phyloP scores from a whole-genome alignment of 805 yeast genomes.

The Maudiozyma turicensis region DNA sequence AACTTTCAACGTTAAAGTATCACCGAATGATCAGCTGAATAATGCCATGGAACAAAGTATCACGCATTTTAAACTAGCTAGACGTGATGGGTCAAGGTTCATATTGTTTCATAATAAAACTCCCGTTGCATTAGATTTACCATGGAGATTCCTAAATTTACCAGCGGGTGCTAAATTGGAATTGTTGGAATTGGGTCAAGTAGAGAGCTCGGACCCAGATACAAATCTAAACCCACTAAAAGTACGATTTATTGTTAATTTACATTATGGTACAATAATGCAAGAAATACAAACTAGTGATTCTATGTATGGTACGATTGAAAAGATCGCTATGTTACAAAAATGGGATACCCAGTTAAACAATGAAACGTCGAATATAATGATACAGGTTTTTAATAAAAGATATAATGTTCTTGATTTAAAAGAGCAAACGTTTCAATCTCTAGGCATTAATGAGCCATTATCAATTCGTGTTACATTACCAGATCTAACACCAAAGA shows the following conservation, averaged over 20 bases:
- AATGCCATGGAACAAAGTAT: slow-evolving; percentile 32
- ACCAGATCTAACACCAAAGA: neutral
- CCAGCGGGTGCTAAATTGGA: slow-evolving; percentile 38
- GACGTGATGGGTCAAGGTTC: slow-evolving; percentile 13
- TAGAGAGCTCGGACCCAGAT: neutral
- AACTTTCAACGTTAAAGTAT: slow-evolving; percentile 27
- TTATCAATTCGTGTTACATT: slow-evolving; percentile 5
- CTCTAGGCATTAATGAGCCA: slow-evolving; percentile 14
- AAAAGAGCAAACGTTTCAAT: slow-evolving; percentile 7
- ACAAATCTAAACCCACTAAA: slow-evolving; percentile 12
- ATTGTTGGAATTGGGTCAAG: slow-evolving; percentile 11
- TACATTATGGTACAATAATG: slow-evolving; percentile 13
- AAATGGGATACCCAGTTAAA: slow-evolving; percentile 6
- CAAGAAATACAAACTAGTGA: slow-evolving; percentile 18
- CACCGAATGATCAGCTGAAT: slow-evolving; percentile 30
- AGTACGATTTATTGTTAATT: slow-evolving; percentile 25
- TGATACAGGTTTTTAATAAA: slow-evolving; percentile 20
- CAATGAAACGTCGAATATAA: slow-evolving; percentile 1
- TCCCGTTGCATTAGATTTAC: slow-evolving; percentile 32
- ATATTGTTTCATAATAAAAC: slow-evolving; percentile 25
- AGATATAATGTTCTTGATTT: slow-evolving; percentile 8
- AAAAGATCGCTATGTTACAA: slow-evolving; percentile 5
- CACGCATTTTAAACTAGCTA: slow-evolving; percentile 29
- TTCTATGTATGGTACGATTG: slow-evolving; percentile 9
- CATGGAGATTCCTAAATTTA: slow-evolving; percentile 35